These are phyloP conservation scores for Phytopythium mirpurense DNA, from an alignment of 352 stramenopile species.

Conservation along the genomic window DNA sequence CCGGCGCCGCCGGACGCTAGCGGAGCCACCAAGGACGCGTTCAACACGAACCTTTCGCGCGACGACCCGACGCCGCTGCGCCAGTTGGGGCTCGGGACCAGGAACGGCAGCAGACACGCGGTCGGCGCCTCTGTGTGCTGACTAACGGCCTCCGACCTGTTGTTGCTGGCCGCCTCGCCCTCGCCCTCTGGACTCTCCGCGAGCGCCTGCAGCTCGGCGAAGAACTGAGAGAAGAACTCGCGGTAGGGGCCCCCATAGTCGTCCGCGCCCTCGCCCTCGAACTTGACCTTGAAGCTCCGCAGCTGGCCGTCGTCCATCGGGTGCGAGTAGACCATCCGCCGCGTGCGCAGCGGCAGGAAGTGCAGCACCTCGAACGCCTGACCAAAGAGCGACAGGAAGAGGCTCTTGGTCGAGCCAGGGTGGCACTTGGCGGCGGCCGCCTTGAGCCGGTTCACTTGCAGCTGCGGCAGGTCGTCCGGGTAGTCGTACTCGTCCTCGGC, in stretches of 20 bases:
- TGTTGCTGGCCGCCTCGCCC: background rate
- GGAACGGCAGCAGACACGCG: constrained; percentile 72
- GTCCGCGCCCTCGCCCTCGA: constrained; percentile 92
- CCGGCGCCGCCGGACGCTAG: background rate
- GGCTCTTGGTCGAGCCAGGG: constrained; percentile 47
- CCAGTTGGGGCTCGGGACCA: constrained; percentile 87
- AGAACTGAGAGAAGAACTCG: constrained; percentile 90
- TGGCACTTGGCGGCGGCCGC: constrained; percentile 74
- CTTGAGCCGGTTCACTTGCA: constrained; percentile 85
- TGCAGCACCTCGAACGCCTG: constrained; percentile 86
- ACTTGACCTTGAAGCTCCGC: constrained; percentile 93
- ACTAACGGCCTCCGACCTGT: constrained; percentile 6
- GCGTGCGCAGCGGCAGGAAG: constrained; percentile 59
- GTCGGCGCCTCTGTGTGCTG: background rate
- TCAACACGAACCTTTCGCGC: constrained; percentile 84
- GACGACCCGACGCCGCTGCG: constrained; percentile 69
- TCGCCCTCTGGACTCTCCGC: background rate
- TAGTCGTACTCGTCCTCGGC: constrained; percentile 92
- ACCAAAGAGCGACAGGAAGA: constrained; percentile 78
- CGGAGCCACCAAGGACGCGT: constrained; percentile 25
- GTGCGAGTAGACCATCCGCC: constrained; percentile 89
- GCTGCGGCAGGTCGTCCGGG: constrained; percentile 79
- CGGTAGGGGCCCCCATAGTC: constrained; percentile 93
- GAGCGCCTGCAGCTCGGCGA: constrained; percentile 57
- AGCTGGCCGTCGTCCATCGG: constrained; percentile 90